A percentile compares a stretch with the other conserved stretches of the same genome.
Conservation (phyloP, 768 basidiomycete genomes). For the Cyclocybe cylindracea region DNA sequence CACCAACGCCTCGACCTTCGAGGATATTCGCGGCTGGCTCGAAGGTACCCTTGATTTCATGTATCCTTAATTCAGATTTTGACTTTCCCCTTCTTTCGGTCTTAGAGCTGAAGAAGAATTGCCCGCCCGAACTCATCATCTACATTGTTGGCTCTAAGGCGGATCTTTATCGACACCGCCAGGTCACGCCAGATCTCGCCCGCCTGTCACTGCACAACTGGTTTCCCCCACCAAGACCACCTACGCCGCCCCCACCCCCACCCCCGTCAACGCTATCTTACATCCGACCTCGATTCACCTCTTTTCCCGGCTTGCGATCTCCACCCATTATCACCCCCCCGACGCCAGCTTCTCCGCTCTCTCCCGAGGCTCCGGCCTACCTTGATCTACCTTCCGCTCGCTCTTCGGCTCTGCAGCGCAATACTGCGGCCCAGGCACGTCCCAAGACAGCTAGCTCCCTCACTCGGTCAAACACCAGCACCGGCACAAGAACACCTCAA, state of each 20-base stretch:
- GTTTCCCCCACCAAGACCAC: slow-evolving; percentile 81
- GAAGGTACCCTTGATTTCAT: slow-evolving; percentile 54
- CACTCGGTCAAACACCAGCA: slow-evolving; percentile 51
- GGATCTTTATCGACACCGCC: slow-evolving; percentile 69
- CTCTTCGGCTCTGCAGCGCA: slow-evolving; percentile 52
- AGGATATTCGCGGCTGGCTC: slow-evolving; percentile 90
- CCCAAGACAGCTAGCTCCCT: slow-evolving; percentile 49
- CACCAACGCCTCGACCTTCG: slow-evolving; percentile 84
- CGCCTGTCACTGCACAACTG: slow-evolving; percentile 83
- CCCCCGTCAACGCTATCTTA: slow-evolving; percentile 69
- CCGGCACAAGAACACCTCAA: slow-evolving; percentile 46
- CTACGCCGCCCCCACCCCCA: slow-evolving; percentile 63
- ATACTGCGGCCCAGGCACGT: slow-evolving; percentile 45
- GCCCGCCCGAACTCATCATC: slow-evolving; percentile 84
- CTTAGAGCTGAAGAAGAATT: slow-evolving; percentile 88
- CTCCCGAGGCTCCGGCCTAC: slow-evolving; percentile 62
- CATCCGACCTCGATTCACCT: slow-evolving; percentile 78
- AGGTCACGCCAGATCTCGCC: slow-evolving; percentile 81
- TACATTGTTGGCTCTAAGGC: slow-evolving; percentile 96
- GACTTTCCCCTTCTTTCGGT: slow-evolving; percentile 19
- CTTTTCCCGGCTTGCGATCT: slow-evolving; percentile 66
- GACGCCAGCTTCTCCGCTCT: slow-evolving; percentile 42
- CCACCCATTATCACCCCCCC: slow-evolving; percentile 48
- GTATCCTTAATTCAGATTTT: slow-evolving; percentile 22
- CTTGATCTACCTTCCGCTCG: slow-evolving; percentile 60